Base-by-base conservation (phyloP, 257 asterid species). In the Nicotiana sylvestris region DNA sequence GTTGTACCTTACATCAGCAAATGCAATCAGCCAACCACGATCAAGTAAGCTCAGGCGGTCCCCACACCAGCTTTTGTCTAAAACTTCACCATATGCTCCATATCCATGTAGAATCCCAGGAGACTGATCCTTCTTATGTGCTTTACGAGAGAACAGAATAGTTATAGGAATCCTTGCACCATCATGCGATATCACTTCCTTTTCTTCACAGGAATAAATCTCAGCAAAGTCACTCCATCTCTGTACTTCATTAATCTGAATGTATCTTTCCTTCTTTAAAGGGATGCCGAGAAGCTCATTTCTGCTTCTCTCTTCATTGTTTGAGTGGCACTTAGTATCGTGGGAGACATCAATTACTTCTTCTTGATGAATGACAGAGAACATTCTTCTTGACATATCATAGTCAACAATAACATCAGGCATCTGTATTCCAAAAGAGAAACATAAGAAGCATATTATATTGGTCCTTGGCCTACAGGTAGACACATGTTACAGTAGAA, bases 11-110 rank as follows among this genome's bases (percentile, higher is more conserved):
- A 92, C 98, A 85, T 96, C 99, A 27, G 99, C 97, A 87, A 90
- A 96, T 78, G 97, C 98, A 81, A 94, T 88, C 82, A 93, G 81
- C 99, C 99, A 96, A 68, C 99, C 99, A 66, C 94, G 92, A 83
- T 96, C 95, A 30, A 96, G 97, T 64, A 96, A 89, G 92, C 98
- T 92, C 78, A 96, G 85, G 74, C 89, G 97, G 70, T 94, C 94
- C 6, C 91, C 77, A 88, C 97, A 96, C 98, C 99, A 96, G 87
- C 94, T 92, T 85, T 90, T 96, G 77, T 96, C 99, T 79, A 93
- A 87, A 78, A 69, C 87, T 81, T 96, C 97, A 16, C 97, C 98
- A 80, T 96, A 96, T 53, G 98, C 97, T 78, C 99, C 98, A 70
- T 96, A 96, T 64, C 91, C 99, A 84, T 96, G 95, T 78, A 96